Evolutionary conservation across 176 grass and related monocot genomes (phyloP), one percentile per base, ranked within the genome.

Genomic region (bread wheat (Triticum aestivum)): DNA sequence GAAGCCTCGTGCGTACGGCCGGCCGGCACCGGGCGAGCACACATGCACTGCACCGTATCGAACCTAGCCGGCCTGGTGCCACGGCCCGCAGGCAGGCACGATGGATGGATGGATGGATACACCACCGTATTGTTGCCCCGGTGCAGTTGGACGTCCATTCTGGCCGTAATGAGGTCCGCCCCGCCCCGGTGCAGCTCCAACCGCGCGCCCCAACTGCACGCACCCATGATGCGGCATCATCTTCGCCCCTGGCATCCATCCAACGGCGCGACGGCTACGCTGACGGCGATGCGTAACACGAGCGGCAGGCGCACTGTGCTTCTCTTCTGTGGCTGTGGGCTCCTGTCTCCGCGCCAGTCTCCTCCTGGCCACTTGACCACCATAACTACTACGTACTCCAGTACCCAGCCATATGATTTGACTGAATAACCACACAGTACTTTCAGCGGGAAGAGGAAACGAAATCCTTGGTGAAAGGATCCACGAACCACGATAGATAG

Each of bases 81-180:
- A 8, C 38, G 38, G 41, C 45, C 1, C 45, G 45, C 45, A 4
- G 45, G 45, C 45, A 49, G 45, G 45, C 45, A 49, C 45, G 45
- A 49, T 5, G 45, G 45, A 49, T 49, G 72, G 45, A 49, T 49
- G 72, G 44, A 75, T 54, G 51, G 10, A 59, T 21, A 9, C 56
- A 9, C 56, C 56, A 8, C 7, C 37, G 15, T 54, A 15, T 6
- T 44, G 51, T 54, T 18, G 15, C 15, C 51, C 51, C 51, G 51
- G 51, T 54, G 51, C 51, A 54, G 87, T 80, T 89, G 87, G 68
- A 65, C 69, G 77, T 85, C 82, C 7, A 21, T 23, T 89, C 35
- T 20, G 70, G 20, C 29, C n/a, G 65, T 79, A 27, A 88, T 73
- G 81, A 65, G 75, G 9, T 23, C 65, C 83, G 61, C 18, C 20